A percentile compares a stretch with the other conserved stretches of the same genome.
phyloP scores from a whole-genome alignment of 306 rosid genomes.

The Myrica gale region DNA sequence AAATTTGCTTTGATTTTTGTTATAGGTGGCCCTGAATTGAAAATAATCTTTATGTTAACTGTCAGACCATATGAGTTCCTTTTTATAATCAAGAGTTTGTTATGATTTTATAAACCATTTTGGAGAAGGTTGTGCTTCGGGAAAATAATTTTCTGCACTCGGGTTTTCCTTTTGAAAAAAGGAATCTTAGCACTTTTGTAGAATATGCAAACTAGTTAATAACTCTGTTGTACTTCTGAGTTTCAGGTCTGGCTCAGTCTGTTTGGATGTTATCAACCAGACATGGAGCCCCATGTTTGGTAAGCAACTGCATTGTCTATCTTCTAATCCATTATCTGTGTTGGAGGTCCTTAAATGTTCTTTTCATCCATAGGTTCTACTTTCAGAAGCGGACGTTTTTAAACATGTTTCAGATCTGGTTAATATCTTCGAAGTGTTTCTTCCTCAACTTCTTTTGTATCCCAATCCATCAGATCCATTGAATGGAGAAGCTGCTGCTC shows the following conservation, averaged over 20 bases:
- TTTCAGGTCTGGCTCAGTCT: conserved; percentile 84
- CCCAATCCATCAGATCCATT: conserved; percentile 89
- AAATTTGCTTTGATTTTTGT: no score
- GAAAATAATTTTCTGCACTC: no score
- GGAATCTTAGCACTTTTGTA: not conserved
- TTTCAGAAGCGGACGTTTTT: conserved; percentile 17
- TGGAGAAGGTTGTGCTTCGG: no score
- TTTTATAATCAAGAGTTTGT: no score
- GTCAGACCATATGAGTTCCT: no score
- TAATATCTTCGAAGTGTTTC: conserved; percentile 80
- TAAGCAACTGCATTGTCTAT: conserved; percentile 30
- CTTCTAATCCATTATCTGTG: conserved; percentile 6
- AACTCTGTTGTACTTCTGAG: conserved; percentile 23
- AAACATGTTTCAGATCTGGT: conserved; percentile 61
- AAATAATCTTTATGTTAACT: no score
- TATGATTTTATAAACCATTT: no score
- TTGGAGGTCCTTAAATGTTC: not conserved
- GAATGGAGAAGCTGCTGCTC: conserved; percentile 85
- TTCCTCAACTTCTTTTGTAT: conserved; percentile 90
- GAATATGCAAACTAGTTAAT: conserved; percentile 24
- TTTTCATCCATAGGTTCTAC: conserved; percentile 6
- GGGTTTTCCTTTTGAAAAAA: no score
- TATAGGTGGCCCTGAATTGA: no score
- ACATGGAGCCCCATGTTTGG: conserved; percentile 98
- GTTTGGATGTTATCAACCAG: conserved; percentile 92